These are phyloP conservation scores for Aspergillus nanangensis DNA, from an alignment of 495 filamentous ascomycete species.

Conservation along the genomic window DNA sequence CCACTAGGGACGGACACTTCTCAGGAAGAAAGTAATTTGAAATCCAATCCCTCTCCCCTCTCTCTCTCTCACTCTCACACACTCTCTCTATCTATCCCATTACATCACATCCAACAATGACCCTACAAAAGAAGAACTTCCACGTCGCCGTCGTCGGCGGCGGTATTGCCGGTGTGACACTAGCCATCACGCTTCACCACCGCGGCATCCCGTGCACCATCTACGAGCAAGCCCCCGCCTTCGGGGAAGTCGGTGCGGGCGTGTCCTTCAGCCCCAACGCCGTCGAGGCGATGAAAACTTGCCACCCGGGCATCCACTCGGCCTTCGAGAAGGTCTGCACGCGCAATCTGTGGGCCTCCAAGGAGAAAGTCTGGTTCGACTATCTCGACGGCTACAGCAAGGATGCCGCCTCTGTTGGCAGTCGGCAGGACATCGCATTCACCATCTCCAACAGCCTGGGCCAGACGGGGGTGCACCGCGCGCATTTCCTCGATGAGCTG, in stretches of 20 bases:
- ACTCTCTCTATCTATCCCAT: not conserved
- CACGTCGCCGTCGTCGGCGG: slow-evolving; percentile 36
- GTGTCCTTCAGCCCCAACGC: slow-evolving; percentile 59
- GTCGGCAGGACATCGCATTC: slow-evolving; percentile 17
- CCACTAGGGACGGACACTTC: not conserved
- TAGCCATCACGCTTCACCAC: slow-evolving; percentile 29
- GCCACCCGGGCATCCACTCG: slow-evolving; percentile 42
- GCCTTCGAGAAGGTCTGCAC: slow-evolving; percentile 35
- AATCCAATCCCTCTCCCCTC: not conserved
- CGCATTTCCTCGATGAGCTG: slow-evolving; percentile 46
- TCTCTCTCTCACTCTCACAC: not conserved
- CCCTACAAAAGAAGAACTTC: slow-evolving; percentile 14
- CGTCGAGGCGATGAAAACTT: slow-evolving; percentile 48
- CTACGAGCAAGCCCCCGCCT: slow-evolving; percentile 47
- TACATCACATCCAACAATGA: slow-evolving; percentile 5
- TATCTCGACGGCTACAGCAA: slow-evolving; percentile 21
- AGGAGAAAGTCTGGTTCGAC: slow-evolving; percentile 25
- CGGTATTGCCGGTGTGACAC: slow-evolving; percentile 31
- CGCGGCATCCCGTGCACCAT: slow-evolving; percentile 40
- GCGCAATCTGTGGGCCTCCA: slow-evolving; percentile 31
- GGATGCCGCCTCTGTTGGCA: slow-evolving; percentile 1
- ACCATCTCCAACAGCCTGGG: slow-evolving; percentile 21
- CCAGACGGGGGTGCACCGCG: slow-evolving; percentile 42
- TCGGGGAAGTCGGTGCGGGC: slow-evolving; percentile 59
- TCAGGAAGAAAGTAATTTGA: not conserved